Conservation (phyloP, 2,329 filamentous ascomycete species). For the Alternaria gansuensis region DNA sequence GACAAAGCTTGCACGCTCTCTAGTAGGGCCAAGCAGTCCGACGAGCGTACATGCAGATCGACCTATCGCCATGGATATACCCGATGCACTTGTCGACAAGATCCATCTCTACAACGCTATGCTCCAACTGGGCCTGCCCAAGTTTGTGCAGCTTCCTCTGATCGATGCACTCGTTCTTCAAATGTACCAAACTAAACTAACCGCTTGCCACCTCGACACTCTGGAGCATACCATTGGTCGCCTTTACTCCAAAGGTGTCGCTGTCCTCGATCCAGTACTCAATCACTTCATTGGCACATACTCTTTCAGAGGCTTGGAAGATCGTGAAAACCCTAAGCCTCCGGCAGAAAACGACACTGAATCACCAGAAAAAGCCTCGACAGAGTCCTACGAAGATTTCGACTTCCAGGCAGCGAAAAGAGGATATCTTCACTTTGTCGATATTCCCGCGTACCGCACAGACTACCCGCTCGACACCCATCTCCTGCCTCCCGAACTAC, state of each 20-base stretch:
- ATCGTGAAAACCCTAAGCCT: slow-evolving; percentile 17
- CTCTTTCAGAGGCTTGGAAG: slow-evolving; percentile 8
- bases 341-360: not conserved
- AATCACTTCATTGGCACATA: slow-evolving; percentile 32
- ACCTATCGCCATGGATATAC: slow-evolving; percentile 16
- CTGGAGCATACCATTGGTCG: slow-evolving; percentile 32
- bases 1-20: not conserved
- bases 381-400: not conserved
- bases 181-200: slow-evolving; percentile 24
- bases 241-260: slow-evolving; percentile 23
- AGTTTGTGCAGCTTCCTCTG: slow-evolving; percentile 21
- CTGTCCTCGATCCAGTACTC: slow-evolving; percentile 34
- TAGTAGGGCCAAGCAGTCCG: not conserved
- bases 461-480: slow-evolving; percentile 9
- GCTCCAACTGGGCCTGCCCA: slow-evolving; percentile 30
- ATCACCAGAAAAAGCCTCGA: not conserved
- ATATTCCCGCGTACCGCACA: not conserved
- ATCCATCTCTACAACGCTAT: slow-evolving; percentile 37
- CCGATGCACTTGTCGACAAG: slow-evolving; percentile 21
- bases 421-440: slow-evolving; percentile 4
- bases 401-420: slow-evolving; percentile 4
- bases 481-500: slow-evolving; percentile 22
- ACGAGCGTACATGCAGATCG: too few relatives aligned
- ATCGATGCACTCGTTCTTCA: slow-evolving; percentile 26
- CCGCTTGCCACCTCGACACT: slow-evolving; percentile 23